A percentile compares a stretch with the other conserved stretches of the same genome.
These are phyloP conservation scores for Kwoniella sp. DNA, from an alignment of 768 basidiomycete species.

Conservation along the genomic window DNA sequence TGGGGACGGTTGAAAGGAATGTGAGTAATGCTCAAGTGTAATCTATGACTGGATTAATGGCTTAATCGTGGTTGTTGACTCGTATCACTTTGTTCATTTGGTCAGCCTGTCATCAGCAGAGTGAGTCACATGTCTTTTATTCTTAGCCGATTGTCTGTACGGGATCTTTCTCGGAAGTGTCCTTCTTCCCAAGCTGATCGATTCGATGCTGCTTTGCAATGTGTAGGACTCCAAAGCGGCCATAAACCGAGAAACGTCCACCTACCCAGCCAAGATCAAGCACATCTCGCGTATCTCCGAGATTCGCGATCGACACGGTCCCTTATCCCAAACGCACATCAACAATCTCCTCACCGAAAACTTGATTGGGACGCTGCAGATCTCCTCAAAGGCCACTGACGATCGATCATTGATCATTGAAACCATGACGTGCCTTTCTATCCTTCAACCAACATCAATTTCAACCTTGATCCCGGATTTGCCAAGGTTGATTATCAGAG, in stretches of 20 bases:
- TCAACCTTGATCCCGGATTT: constrained; percentile 31
- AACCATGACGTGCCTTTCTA: constrained; percentile 35
- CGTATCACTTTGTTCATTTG: too few relatives aligned
- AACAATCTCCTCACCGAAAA: constrained; percentile 41
- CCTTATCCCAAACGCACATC: constrained; percentile 26
- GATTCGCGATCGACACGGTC: constrained; percentile 34
- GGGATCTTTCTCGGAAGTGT: too few relatives aligned
- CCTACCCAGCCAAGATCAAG: constrained; percentile 33
- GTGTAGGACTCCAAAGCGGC: constrained; percentile 46
- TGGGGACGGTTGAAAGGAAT: constrained; percentile 49
- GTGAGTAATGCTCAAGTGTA: constrained; percentile 24
- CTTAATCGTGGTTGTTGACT: too few relatives aligned
- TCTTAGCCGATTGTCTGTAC: too few relatives aligned
- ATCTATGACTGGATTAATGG: too few relatives aligned
- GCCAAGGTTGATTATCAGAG: constrained; percentile 34
- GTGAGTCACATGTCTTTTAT: too few relatives aligned
- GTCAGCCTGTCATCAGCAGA: constrained; percentile 49
- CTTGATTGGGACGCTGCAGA: constrained; percentile 24
- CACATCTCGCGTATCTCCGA: constrained; percentile 38
- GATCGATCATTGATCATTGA: constrained; percentile 37
- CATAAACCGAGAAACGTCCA: constrained; percentile 40
- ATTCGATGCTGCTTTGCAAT: background rate
- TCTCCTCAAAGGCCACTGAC: constrained; percentile 20
- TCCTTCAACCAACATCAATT: constrained; percentile 35
- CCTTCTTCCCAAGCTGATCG: too few relatives aligned